These are phyloP conservation scores for Annona squamosa DNA, from an alignment of 164 flowering plant species.

Conservation along the genomic window DNA sequence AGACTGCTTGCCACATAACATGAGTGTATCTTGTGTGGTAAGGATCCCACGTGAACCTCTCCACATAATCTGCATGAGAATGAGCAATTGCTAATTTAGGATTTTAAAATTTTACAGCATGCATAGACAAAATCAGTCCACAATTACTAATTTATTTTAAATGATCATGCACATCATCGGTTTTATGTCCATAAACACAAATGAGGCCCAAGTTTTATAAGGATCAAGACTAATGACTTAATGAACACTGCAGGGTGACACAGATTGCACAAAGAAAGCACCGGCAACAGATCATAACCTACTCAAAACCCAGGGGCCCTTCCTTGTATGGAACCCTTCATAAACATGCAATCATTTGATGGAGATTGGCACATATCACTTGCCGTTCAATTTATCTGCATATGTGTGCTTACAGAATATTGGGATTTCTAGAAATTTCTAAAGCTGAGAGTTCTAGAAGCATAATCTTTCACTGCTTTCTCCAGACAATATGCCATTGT, in stretches of 20 bases:
- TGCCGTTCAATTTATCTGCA: too few relatives aligned
- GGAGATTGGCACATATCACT: too few relatives aligned
- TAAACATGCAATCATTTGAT: too few relatives aligned
- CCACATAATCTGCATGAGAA: constrained; percentile 35
- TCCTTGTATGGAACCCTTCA: too few relatives aligned
- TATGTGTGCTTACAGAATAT: not conserved
- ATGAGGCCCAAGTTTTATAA: not conserved
- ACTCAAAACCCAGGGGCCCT: too few relatives aligned
- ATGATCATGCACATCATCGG: not conserved
- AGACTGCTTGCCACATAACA: constrained; percentile 33
- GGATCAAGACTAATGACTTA: not conserved
- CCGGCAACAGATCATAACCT: too few relatives aligned
- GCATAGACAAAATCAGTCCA: not conserved
- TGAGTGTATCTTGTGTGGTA: constrained; percentile 39
- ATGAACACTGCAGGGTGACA: not conserved
- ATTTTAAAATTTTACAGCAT: not conserved
- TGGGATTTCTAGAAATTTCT: not conserved
- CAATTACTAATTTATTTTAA: not conserved
- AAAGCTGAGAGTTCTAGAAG: not conserved
- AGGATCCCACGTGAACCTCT: constrained; percentile 46
- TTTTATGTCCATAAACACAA: not conserved
- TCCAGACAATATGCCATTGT: not conserved
- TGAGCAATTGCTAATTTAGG: not conserved
- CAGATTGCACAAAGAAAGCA: too few relatives aligned
- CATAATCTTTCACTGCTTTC: not conserved